Conservation (phyloP, 441 rosid species). For the Croton laevigatus region DNA sequence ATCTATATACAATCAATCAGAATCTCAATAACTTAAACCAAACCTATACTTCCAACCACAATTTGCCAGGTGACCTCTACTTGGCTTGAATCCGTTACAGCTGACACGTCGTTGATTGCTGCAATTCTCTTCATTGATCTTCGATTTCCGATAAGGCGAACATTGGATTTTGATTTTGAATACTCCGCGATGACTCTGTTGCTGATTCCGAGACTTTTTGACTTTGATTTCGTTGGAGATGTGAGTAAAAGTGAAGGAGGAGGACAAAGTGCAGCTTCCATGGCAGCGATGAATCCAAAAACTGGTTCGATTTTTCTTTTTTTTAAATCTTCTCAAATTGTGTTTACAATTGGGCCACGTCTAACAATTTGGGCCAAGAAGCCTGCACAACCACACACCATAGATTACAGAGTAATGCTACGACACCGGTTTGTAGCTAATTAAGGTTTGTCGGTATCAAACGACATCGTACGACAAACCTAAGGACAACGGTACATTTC, state of each 20-base stretch:
- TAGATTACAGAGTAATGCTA: no score
- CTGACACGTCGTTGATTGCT: slow-evolving; percentile 36
- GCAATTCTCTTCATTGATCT: slow-evolving; percentile 24
- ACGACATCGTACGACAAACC: neutral
- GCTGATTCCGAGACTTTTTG: neutral
- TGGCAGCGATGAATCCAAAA: slow-evolving; percentile 1
- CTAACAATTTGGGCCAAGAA: slow-evolving; percentile 1
- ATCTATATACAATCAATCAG: neutral
- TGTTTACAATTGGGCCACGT: slow-evolving; percentile 10
- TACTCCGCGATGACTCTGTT: slow-evolving; percentile 13
- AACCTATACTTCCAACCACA: slow-evolving; percentile 66
- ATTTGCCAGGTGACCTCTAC: slow-evolving; percentile 72
- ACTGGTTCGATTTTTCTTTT: neutral
- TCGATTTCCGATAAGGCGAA: slow-evolving; percentile 18
- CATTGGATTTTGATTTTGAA: slow-evolving; percentile 28
- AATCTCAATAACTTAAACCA: no score
- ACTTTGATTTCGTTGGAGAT: slow-evolving; percentile 3
- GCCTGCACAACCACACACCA: slow-evolving; percentile 13
- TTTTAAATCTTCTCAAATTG: neutral
- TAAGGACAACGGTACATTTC: neutral
- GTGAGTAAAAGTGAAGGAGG: neutral
- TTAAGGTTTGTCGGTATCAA: neutral
- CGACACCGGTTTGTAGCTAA: no score
- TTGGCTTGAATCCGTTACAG: slow-evolving; percentile 36
- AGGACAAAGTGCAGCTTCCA: slow-evolving; percentile 19